Base-by-base conservation (phyloP, 2,329 filamentous ascomycete genomes). In the Nemania abortiva region DNA sequence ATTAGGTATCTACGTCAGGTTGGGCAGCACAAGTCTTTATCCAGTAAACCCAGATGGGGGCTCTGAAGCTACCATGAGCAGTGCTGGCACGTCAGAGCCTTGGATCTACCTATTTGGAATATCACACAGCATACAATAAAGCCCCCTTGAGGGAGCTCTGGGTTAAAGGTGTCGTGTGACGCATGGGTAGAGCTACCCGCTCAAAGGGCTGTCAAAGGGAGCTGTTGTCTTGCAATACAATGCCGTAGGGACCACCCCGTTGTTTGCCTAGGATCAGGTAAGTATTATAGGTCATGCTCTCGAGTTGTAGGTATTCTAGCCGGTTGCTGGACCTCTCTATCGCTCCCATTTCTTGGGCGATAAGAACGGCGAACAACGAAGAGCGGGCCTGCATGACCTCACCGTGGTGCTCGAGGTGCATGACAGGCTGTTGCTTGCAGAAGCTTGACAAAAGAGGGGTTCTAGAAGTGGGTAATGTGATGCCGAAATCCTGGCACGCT, bases 391-490 rank as follows among this genome's bases (percentile, higher is more conserved):
- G 55, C 61, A 66, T 72, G 60, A 70, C 68, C 65, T 72, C 70
- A 70, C 60, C 52, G 56, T 49, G 60, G 60, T 61, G 57, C 63
- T 64, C 45, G 29, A 67, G 55, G 31, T 67, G 69, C 68, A 55
- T 29, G 64, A 52, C 56, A 65, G 50, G 42, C 55, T 68, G 54
- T 63, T 69, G 66, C 60, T 63, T 69, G 61, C 64, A 74, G 72
- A 70, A 74, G 72, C 70, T 73, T 65, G 70, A 70, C 68, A 65
- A 71, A 70, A 58, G 71, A 70, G 70, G 74, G 67, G 73, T 71
- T 72, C 71, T 70, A 62, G 69, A 74, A 72, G 73, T 76, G 74
- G 75, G 70, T 73, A 74, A 75, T 66, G 61, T 59, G 52, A 57
- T 63, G 58, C 63, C 68, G 62, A 65, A 66, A 66, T 59, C 70